These are phyloP conservation scores for Phytophthora cajani DNA, from an alignment of 352 stramenopile species.

Conservation along the genomic window DNA sequence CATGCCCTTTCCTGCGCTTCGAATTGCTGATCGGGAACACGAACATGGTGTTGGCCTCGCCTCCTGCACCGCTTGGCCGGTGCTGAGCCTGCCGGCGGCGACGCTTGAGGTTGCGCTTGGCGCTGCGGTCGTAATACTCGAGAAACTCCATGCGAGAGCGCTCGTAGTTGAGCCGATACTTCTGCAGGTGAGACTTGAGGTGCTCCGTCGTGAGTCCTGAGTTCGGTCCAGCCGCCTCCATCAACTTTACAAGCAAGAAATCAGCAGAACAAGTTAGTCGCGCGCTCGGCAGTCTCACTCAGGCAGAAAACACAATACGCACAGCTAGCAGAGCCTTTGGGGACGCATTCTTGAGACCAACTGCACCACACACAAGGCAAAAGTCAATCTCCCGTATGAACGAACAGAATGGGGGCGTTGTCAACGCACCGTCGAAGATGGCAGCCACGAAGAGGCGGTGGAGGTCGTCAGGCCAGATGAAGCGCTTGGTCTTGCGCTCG, in stretches of 20 bases:
- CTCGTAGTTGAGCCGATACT: conserved; percentile 90
- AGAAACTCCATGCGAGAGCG: conserved; percentile 86
- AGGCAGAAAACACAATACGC: conserved; percentile 17
- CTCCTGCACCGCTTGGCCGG: conserved; percentile 22
- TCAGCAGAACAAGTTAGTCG: conserved; percentile 16
- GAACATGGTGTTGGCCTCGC: conserved; percentile 77
- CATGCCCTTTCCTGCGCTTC: conserved; percentile 45
- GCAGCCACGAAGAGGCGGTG: conserved; percentile 88
- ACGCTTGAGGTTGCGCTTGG: conserved; percentile 66
- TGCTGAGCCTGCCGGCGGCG: conserved; percentile 50
- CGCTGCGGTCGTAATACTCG: conserved; percentile 85
- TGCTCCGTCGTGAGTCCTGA: conserved; percentile 85
- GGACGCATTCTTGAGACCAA: conserved; percentile 88
- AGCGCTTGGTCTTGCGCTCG: conserved; percentile 88
- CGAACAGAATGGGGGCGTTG: background rate
- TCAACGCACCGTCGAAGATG: conserved; percentile 82
- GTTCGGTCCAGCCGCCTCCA: conserved; percentile 63
- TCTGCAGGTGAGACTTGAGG: conserved; percentile 89
- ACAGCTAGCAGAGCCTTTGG: conserved; percentile 82
- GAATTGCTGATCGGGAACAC: conserved; percentile 79
- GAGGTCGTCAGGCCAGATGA: conserved; percentile 89
- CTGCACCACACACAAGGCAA: conserved; percentile 33
- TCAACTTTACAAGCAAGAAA: conserved; percentile 52
- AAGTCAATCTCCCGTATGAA: no score
- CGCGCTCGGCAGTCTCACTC: background rate